Evolutionary conservation across 306 rosid species (phyloP).

Genomic region (Corylus americana): DNA sequence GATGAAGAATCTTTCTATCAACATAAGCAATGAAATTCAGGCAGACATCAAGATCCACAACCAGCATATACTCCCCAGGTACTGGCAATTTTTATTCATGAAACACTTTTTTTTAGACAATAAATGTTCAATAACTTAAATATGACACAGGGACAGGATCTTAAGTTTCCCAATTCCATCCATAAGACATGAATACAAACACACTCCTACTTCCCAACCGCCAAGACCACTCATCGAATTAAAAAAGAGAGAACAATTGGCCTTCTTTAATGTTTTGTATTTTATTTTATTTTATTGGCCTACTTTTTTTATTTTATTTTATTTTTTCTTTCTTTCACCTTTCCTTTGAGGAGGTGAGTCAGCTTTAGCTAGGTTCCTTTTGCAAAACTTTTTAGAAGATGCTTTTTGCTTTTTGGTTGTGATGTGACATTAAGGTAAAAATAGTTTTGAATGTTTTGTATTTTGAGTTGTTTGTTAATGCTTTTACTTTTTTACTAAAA

Average conservation of each 20-base stretch:
- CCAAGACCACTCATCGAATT: not conserved
- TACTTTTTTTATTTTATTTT: not conserved
- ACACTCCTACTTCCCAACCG: not conserved
- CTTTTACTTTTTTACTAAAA: too few relatives aligned
- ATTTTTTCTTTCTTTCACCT: not conserved
- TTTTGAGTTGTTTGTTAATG: too few relatives aligned
- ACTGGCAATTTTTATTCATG: constrained; percentile 14
- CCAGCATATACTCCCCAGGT: constrained; percentile 92
- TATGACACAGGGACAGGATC: constrained; percentile 4
- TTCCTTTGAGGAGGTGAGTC: not conserved
- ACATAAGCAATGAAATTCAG: constrained; percentile 75
- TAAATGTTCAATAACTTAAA: not conserved
- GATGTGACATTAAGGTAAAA: too few relatives aligned
- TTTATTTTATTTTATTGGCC: not conserved
- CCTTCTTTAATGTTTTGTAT: not conserved
- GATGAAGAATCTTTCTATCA: constrained; percentile 77
- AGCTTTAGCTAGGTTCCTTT: not conserved
- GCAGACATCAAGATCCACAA: constrained; percentile 86
- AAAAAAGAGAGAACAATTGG: not conserved
- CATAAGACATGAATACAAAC: not conserved
- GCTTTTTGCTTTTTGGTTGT: not conserved
- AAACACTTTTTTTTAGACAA: not conserved
- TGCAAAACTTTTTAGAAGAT: not conserved
- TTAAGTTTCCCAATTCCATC: not conserved
- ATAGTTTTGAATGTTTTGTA: too few relatives aligned